phyloP scores from a whole-genome alignment of 768 basidiomycete species.

The Boletus coccyginus region DNA sequence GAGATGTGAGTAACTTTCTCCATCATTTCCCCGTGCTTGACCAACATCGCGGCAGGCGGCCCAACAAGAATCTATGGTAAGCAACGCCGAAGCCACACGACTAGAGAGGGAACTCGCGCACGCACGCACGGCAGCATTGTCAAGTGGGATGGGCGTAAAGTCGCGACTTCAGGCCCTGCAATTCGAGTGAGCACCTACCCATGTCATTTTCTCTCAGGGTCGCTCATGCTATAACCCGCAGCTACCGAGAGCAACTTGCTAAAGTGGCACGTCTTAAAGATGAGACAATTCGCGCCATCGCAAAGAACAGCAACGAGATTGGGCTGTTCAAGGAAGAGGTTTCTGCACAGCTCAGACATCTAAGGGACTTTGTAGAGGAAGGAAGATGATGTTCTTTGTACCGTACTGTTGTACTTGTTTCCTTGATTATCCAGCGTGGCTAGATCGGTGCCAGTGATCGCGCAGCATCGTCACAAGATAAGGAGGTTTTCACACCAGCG shows the following conservation, averaged over 20 bases:
- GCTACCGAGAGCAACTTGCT: conserved; percentile 77
- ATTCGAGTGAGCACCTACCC: conserved; percentile 55
- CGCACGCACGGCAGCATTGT: conserved; percentile 71
- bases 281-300: conserved; percentile 75
- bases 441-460: not conserved
- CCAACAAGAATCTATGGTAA: conserved; percentile 69
- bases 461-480: not conserved
- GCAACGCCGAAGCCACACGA: conserved; percentile 61
- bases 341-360: conserved; percentile 63
- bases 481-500: conserved; percentile 1
- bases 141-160: conserved; percentile 82
- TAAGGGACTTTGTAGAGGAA: conserved; percentile 66
- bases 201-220: not conserved
- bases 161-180: conserved; percentile 72
- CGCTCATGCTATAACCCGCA: conserved; percentile 28
- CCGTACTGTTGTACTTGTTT: not conserved
- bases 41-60: conserved; percentile 50
- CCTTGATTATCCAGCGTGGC: not conserved
- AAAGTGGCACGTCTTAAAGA: conserved; percentile 73
- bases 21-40: not conserved
- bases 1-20: conserved; percentile 57
- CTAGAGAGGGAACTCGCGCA: conserved; percentile 72
- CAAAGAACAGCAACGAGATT: conserved; percentile 83
- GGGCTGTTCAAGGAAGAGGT: conserved; percentile 79
- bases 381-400: conserved; percentile 28